phyloP scores from a whole-genome alignment of 31 red algal species.

The Porphyra umbilicalis region DNA sequence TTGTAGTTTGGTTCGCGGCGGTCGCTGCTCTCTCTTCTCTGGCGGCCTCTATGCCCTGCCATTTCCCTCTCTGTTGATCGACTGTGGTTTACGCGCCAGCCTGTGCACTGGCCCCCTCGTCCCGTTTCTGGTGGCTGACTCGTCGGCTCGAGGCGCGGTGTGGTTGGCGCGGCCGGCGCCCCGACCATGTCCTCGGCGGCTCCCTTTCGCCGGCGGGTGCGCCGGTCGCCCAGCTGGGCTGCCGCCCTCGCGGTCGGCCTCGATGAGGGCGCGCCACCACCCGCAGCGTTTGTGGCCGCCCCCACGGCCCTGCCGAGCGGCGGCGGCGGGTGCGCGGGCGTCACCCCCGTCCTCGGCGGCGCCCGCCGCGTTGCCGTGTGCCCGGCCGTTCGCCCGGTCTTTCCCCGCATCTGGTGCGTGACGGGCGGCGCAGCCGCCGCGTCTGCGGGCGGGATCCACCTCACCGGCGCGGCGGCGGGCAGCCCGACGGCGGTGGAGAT shows the following conservation, averaged over 20 bases:
- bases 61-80: background rate
- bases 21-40: background rate
- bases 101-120: background rate
- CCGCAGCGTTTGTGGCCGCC: too few relatives aligned
- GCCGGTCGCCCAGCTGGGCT: slow-evolving; percentile 70
- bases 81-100: background rate
- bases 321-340: too few relatives aligned
- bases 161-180: background rate
- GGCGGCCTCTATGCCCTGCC: background rate
- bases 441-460: background rate
- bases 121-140: background rate
- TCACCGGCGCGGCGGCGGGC: background rate
- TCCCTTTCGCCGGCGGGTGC: slow-evolving; percentile 90
- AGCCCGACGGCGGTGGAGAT: background rate
- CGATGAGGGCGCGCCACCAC: too few relatives aligned
- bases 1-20: background rate
- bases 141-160: too few relatives aligned
- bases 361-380: too few relatives aligned
- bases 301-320: too few relatives aligned
- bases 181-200: slow-evolving; percentile 85
- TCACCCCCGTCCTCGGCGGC: too few relatives aligned
- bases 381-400: too few relatives aligned
- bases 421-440: background rate
- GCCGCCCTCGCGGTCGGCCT: slow-evolving; percentile 95
- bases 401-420: too few relatives aligned